phyloP scores from a whole-genome alignment of 2,329 filamentous ascomycete species.

The Colletotrichum orchidophilum region DNA sequence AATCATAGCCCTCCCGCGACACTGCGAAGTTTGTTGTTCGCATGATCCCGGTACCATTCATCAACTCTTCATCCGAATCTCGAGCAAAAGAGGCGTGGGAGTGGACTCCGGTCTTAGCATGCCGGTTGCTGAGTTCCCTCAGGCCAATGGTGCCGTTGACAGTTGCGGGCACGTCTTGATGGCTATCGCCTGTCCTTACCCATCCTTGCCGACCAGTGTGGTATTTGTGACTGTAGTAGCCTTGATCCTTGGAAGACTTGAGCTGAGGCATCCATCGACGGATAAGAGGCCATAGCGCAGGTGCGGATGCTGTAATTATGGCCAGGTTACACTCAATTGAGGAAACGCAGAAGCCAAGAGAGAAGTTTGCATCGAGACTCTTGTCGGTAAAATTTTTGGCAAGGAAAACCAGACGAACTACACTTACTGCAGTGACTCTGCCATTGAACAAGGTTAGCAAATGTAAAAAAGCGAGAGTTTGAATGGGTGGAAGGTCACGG shows the following conservation, averaged over 20 bases:
- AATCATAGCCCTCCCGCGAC: background rate
- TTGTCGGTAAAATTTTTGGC: background rate
- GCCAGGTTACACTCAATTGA: constrained; percentile 49
- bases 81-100: background rate
- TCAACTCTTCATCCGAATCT: constrained; percentile 11
- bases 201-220: constrained; percentile 1
- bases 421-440: background rate
- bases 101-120: background rate
- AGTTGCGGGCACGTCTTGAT: background rate
- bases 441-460: background rate
- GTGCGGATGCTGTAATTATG: constrained; percentile 47
- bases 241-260: background rate
- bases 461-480: too few species aligned
- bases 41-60: background rate
- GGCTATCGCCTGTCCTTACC: constrained; percentile 1
- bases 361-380: background rate
- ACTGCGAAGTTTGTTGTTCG: background rate
- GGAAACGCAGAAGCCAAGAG: constrained; percentile 40
- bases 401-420: background rate
- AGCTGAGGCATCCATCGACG: constrained; percentile 37
- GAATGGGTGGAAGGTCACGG: background rate
- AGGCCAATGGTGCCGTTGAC: background rate
- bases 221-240: background rate
- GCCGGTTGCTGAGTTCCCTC: background rate
- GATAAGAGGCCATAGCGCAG: constrained; percentile 48